Base-by-base conservation (phyloP, 140 eudicot genomes). In the Erigeron philadelphicus region DNA sequence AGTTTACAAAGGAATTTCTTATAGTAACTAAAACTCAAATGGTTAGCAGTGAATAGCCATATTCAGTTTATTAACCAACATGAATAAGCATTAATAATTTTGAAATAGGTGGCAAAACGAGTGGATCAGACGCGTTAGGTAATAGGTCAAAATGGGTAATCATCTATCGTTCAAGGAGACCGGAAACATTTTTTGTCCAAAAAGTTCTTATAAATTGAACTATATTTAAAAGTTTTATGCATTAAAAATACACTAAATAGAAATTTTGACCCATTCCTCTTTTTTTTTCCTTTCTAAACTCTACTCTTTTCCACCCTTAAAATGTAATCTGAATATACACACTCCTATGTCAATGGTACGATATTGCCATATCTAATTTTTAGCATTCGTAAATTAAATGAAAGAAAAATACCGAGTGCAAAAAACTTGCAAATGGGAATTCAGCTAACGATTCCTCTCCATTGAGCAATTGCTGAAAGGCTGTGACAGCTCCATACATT, bases 381-480 rank as follows among this genome's bases (percentile, higher is more conserved):
- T 6, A 41, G 44, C 42, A 59, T 52, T 13, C 3, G 7, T 11
- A 52, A 12, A 50, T 9, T 3, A 52, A 15, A 52, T 12, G 16
- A 52, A 11, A n/a, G 18, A 52, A 11, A 52, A 52, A 11, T 52
- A 52, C 16, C 57, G 97, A 80, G 73, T 88, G 87, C 76, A 90
- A 59, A 76, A 88, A 85, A 87, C 97, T 90, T 60, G 95, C 90
- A 68, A 59, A 83, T 17, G 97, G 97, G 74, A 88, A 90, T 72
- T 85, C 95, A 47, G 97, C 97, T 65, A 90, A 82, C 3, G 97
- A 90, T 76, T 90, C 97, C 80, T 84, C 94, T 72, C 82, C 96
- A 70, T 81, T 76, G 12, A 83, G 75, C 8, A 90, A 80, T 71
- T 80, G 64, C 25, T 68, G 63, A 25, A 79, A 41, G 60, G 68